Conservation (phyloP, 106 monocot species). For the Acorus gramineus region DNA sequence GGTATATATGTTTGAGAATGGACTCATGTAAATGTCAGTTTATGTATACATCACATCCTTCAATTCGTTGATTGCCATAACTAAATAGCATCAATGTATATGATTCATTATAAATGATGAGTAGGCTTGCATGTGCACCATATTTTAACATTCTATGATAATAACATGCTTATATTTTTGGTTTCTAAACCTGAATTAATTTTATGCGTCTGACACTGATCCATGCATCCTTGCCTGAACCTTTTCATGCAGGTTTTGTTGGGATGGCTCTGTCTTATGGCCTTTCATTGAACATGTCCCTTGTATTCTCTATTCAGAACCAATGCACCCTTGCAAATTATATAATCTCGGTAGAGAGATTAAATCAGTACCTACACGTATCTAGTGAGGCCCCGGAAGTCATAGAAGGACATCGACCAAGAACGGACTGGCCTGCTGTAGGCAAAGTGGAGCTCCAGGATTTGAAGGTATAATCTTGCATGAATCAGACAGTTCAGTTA, state of each 20-base stretch:
- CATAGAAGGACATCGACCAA: slow-evolving; percentile 43
- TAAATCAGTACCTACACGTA: slow-evolving; percentile 82
- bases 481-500: background rate
- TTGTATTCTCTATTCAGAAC: slow-evolving; percentile 74
- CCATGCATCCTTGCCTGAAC: too few relatives aligned
- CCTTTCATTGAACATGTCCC: slow-evolving; percentile 72
- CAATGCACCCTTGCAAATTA: slow-evolving; percentile 76
- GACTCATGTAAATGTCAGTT: background rate
- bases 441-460: slow-evolving; percentile 71
- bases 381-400: slow-evolving; percentile 76
- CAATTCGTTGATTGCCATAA: background rate
- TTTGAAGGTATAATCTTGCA: slow-evolving; percentile 42
- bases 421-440: slow-evolving; percentile 57
- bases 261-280: slow-evolving; percentile 97
- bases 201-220: too few relatives aligned
- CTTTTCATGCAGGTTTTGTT: slow-evolving; percentile 58
- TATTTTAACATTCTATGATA: background rate
- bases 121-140: background rate
- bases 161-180: background rate
- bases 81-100: background rate
- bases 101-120: background rate
- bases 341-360: slow-evolving; percentile 89
- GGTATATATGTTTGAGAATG: slow-evolving; percentile 5
- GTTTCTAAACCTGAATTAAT: background rate
- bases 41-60: background rate